Evolutionary conservation across 2,329 filamentous ascomycete species (phyloP).

Genomic region (Hypoxylon sp.): DNA sequence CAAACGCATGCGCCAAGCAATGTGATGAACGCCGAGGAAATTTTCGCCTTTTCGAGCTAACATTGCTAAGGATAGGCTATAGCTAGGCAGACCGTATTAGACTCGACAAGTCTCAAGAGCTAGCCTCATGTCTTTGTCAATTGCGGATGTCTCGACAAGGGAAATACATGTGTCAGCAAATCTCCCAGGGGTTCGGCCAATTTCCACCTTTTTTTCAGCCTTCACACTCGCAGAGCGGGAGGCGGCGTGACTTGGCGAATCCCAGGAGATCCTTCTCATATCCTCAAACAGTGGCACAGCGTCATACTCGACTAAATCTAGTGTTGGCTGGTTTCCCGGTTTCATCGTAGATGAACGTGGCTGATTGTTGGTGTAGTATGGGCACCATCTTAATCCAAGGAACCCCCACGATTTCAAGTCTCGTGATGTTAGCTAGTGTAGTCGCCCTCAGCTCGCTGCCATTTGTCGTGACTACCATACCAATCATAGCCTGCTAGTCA

Average conservation of each 20-base stretch:
- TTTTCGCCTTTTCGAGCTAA: neutral
- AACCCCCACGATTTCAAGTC: neutral
- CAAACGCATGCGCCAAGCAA: conserved; percentile 12
- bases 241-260: conserved; percentile 30
- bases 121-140: conserved; percentile 17
- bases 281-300: conserved; percentile 21
- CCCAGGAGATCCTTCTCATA: conserved; percentile 29
- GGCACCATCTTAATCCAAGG: neutral
- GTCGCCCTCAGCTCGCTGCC: too few species aligned
- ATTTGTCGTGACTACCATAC: too few species aligned
- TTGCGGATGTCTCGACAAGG: conserved; percentile 9
- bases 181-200: conserved; percentile 10
- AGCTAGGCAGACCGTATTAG: neutral
- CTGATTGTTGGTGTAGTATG: conserved; percentile 7
- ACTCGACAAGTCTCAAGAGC: neutral
- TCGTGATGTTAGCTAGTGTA: too few species aligned
- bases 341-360: conserved; percentile 18
- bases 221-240: conserved; percentile 9
- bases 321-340: neutral
- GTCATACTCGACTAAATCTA: conserved; percentile 22
- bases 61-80: neutral
- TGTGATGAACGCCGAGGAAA: neutral
- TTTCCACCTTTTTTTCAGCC: conserved; percentile 29
- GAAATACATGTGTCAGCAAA: neutral
- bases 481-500: neutral